phyloP scores from a whole-genome alignment of 2,329 filamentous ascomycete genomes.

The Emericellopsis cladophorae region DNA sequence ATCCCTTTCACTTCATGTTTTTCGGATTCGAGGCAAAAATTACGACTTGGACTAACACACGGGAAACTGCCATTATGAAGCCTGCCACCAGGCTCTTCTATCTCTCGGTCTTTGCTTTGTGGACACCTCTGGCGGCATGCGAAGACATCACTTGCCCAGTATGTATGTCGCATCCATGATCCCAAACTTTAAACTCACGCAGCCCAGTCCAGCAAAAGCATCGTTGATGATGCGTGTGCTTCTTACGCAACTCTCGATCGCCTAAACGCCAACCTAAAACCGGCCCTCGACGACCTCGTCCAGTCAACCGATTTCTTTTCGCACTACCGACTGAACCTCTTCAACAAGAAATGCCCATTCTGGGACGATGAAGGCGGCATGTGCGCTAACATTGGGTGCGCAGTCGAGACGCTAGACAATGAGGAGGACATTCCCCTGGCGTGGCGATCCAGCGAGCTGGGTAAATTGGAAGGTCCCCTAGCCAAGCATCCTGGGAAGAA shows the following conservation, averaged over 20 bases:
- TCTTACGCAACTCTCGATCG: slow-evolving; percentile 84
- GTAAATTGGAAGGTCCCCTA: slow-evolving; percentile 81
- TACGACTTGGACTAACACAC: no score
- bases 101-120: slow-evolving; percentile 42
- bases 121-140: slow-evolving; percentile 34
- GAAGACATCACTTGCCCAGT: slow-evolving; percentile 63
- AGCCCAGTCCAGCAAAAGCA: slow-evolving; percentile 39
- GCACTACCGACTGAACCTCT: slow-evolving; percentile 90
- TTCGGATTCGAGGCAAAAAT: no score
- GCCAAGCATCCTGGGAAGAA: slow-evolving; percentile 77
- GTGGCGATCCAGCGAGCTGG: slow-evolving; percentile 85
- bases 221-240: slow-evolving; percentile 87
- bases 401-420: slow-evolving; percentile 88
- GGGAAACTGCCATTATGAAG: slow-evolving; percentile 26
- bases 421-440: slow-evolving; percentile 86
- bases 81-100: slow-evolving; percentile 41
- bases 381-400: slow-evolving; percentile 94
- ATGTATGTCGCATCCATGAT: neutral
- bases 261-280: slow-evolving; percentile 66
- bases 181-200: slow-evolving; percentile 1
- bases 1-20: no score
- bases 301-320: slow-evolving; percentile 93
- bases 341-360: slow-evolving; percentile 88
- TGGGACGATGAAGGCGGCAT: slow-evolving; percentile 89
- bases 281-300: slow-evolving; percentile 69